These are phyloP conservation scores for Annulohypoxylon nitens DNA, from an alignment of 495 filamentous ascomycete species.

Conservation along the genomic window DNA sequence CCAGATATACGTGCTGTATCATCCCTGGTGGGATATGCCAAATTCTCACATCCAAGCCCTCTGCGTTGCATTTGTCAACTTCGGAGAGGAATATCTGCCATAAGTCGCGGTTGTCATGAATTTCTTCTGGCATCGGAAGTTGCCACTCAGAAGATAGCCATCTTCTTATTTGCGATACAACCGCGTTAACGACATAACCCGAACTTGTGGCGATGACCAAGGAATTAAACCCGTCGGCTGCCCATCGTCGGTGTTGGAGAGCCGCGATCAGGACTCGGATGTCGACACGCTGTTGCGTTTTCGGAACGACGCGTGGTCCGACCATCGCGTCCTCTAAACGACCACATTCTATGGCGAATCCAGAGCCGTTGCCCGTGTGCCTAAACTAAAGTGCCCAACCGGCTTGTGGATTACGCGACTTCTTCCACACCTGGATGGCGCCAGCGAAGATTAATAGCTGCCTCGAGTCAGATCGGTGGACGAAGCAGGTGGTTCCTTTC, in stretches of 20 bases:
- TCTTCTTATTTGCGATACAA: neutral
- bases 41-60: neutral
- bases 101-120: slow-evolving; percentile 4
- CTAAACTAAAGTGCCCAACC: neutral
- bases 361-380: no score
- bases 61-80: neutral
- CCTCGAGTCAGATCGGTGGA: neutral
- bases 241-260: neutral
- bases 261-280: neutral
- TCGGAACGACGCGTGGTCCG: neutral
- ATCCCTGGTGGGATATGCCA: neutral
- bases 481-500: neutral
- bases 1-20: neutral
- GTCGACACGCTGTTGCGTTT: neutral
- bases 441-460: neutral
- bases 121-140: neutral
- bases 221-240: neutral
- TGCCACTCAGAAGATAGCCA: neutral
- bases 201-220: neutral
- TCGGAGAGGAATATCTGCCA: slow-evolving; percentile 6
- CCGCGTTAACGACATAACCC: neutral
- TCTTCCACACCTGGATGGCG: no score
- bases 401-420: neutral
- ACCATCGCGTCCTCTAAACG: neutral
- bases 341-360: neutral